A percentile compares a stretch with the other conserved stretches of the same genome.
Evolutionary conservation across 164 flowering plant genomes (phyloP).

Genomic region (Warburgia ugandensis): DNA sequence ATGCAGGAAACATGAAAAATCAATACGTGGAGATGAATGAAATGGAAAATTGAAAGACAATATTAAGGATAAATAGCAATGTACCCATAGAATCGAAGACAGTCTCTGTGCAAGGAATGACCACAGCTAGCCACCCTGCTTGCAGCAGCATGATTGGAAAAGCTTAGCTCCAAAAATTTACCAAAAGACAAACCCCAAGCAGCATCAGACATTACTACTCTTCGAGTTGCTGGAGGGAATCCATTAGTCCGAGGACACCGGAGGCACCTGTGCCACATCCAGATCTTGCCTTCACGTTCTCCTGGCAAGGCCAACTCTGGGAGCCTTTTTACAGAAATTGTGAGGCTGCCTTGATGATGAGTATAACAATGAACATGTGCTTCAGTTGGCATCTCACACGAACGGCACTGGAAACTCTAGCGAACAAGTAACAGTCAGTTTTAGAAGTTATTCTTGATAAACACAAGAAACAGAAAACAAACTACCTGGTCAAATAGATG

Average conservation of each 20-base stretch:
- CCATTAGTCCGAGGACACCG: constrained; percentile 71
- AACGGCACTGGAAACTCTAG: constrained; percentile 69
- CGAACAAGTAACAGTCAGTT: too few relatives aligned
- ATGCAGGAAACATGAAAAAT: background rate
- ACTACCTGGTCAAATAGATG: constrained; percentile 86
- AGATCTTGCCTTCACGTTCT: constrained; percentile 87
- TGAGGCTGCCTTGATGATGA: constrained; percentile 92
- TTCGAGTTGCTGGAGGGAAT: constrained; percentile 89
- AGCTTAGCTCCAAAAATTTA: constrained; percentile 97
- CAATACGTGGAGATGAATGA: too few relatives aligned
- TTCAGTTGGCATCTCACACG: constrained; percentile 93
- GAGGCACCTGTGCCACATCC: constrained; percentile 99
- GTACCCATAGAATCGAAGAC: constrained; percentile 99
- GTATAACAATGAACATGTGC: constrained; percentile 99
- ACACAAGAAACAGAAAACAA: constrained; percentile 7
- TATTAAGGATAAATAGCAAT: background rate
- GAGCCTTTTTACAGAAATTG: constrained; percentile 88
- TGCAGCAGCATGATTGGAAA: constrained; percentile 99
- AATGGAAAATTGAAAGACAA: too few relatives aligned
- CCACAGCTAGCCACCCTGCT: constrained; percentile 99
- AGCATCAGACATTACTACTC: constrained; percentile 97
- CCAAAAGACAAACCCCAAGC: constrained; percentile 99
- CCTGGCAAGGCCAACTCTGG: constrained; percentile 68
- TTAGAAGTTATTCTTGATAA: too few relatives aligned
- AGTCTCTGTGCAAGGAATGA: constrained; percentile 95